phyloP scores from a whole-genome alignment of 805 yeast genomes.

The Naumovozyma castellii region DNA sequence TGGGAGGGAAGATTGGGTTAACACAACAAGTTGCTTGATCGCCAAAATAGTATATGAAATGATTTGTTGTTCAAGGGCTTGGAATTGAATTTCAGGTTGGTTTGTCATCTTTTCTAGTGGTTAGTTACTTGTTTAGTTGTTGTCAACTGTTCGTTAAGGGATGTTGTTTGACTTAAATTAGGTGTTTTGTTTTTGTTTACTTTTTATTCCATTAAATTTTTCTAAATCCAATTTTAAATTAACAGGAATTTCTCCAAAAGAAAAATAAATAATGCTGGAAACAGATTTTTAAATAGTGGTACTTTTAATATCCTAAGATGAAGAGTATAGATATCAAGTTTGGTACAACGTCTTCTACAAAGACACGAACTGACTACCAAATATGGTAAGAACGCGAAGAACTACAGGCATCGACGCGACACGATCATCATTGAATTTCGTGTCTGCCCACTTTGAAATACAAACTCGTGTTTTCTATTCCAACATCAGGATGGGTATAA shows the following conservation, averaged over 20 bases:
- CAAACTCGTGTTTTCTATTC: neutral
- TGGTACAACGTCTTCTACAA: neutral
- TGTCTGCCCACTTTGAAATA: neutral
- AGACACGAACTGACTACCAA: too few species aligned
- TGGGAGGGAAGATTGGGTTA: slow-evolving; percentile 16
- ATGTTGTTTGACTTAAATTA: too few species aligned
- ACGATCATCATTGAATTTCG: too few species aligned
- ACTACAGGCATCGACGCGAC: neutral
- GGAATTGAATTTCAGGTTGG: neutral
- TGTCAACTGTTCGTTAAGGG: too few species aligned
- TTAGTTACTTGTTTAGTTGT: too few species aligned
- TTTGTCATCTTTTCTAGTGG: neutral
- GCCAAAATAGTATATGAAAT: slow-evolving; percentile 3
- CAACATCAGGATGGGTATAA: neutral
- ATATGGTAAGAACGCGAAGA: too few species aligned
- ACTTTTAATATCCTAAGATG: neutral
- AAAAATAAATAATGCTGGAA: neutral
- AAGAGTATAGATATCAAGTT: neutral
- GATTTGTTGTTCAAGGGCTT: neutral
- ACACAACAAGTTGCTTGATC: slow-evolving; percentile 4
- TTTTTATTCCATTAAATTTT: too few species aligned
- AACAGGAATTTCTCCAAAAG: neutral
- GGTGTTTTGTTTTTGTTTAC: too few species aligned
- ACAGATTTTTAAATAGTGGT: neutral
- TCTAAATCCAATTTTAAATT: too few species aligned